phyloP scores from a whole-genome alignment of 306 rosid species.

The Prunus mira region DNA sequence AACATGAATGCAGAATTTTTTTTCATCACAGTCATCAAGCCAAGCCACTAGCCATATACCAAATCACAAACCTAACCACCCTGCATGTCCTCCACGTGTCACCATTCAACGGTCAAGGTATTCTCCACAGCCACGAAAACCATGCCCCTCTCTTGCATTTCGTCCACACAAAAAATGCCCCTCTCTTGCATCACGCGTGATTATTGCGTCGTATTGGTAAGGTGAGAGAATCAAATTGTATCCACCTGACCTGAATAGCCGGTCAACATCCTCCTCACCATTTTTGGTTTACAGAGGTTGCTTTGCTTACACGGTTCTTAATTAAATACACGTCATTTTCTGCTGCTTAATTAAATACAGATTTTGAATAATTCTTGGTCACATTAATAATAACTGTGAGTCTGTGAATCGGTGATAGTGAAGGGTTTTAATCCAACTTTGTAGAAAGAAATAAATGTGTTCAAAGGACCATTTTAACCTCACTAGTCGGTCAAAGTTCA shows the following conservation, averaged over 20 bases:
- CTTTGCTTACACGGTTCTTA: slow-evolving; percentile 13
- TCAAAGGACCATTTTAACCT: slow-evolving; percentile 14
- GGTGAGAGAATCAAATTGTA: background rate
- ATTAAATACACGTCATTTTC: background rate
- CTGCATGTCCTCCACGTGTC: slow-evolving; percentile 18
- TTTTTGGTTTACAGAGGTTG: background rate
- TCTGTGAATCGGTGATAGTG: background rate
- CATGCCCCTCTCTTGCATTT: background rate
- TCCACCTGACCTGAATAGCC: slow-evolving; percentile 32
- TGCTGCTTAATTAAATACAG: background rate
- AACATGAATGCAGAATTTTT: background rate
- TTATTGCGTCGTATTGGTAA: background rate
- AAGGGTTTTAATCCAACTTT: background rate
- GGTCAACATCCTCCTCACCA: slow-evolving; percentile 24
- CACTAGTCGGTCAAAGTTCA: background rate
- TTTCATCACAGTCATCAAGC: background rate
- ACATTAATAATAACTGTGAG: background rate
- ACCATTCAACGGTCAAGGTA: slow-evolving; percentile 13
- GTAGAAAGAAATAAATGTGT: slow-evolving; percentile 6
- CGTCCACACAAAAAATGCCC: too few species aligned
- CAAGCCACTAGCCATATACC: background rate
- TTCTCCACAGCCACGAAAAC: background rate
- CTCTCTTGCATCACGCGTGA: slow-evolving; percentile 4
- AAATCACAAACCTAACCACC: background rate
- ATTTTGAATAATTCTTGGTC: too few species aligned